These are phyloP conservation scores for Phytopythium aichiense DNA, from an alignment of 352 stramenopile genomes.

Conservation along the genomic window DNA sequence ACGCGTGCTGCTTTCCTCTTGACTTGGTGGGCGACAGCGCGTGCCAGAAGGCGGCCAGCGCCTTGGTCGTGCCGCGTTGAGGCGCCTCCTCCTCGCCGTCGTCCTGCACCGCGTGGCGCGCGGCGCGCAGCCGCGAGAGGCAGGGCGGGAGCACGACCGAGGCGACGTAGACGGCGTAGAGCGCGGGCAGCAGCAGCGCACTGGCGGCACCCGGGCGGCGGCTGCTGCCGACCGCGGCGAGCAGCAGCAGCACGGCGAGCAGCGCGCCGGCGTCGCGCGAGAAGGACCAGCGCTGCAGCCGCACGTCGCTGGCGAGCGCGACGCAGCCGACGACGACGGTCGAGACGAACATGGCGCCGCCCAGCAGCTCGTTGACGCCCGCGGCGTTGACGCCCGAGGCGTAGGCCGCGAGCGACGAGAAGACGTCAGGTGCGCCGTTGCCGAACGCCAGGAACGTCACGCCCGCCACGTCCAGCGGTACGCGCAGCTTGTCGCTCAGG, in stretches of 20 bases:
- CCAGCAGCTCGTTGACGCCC: conserved; percentile 93
- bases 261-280: conserved; percentile 57
- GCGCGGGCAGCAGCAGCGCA: conserved; percentile 41
- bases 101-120: not conserved
- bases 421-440: conserved; percentile 97
- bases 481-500: conserved; percentile 90
- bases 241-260: conserved; percentile 38
- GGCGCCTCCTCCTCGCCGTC: not conserved
- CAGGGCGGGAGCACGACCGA: conserved; percentile 56
- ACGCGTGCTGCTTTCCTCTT: conserved; percentile 19
- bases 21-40: conserved; percentile 33
- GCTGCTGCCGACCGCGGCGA: conserved; percentile 33
- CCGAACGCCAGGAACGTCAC: conserved; percentile 98
- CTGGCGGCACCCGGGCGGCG: conserved; percentile 15
- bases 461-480: conserved; percentile 92
- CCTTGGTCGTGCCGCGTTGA: conserved; percentile 14
- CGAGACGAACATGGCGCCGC: conserved; percentile 94
- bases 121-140: conserved; percentile 25
- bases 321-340: conserved; percentile 90
- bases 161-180: conserved; percentile 58
- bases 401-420: conserved; percentile 88
- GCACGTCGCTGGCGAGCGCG: conserved; percentile 64
- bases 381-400: conserved; percentile 60
- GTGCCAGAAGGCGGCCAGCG: conserved; percentile 80
- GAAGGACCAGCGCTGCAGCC: conserved; percentile 66